Base-by-base conservation (phyloP, 164 flowering plant genomes). In the Liquidambar formosana region DNA sequence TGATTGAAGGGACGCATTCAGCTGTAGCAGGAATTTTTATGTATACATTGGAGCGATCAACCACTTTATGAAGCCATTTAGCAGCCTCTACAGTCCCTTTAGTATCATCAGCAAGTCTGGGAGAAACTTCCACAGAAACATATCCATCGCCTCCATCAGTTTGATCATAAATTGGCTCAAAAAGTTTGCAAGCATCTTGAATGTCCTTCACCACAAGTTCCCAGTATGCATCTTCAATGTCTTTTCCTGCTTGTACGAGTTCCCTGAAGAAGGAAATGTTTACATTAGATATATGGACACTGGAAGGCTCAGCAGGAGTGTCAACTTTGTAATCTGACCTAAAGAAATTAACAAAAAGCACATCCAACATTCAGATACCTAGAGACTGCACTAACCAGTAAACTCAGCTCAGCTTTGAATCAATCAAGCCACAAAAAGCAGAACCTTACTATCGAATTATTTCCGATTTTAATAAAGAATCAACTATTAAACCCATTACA, bases 111-210 rank as follows among this genome's bases (percentile, higher is more conserved):
- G 99, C 98, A 66, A 95, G 96, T 68, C 77, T 78, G 3, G 99
- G 99, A 72, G 99, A 93, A 57, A 95, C 99, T 83, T 95, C 99
- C 67, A 95, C 99, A 62, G 99, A 95, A 26, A 95, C 99, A 80
- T 95, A 95, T 69, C 99, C 99, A 79, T 95, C 99, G 66, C 75
- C 98, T 8, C 79, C 98, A 79, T 91, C 85, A 13, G 99, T 91
- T 77, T 90, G 69, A 78, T 95, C 95, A 80, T 95, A 95, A 51
- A 95, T 93, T 48, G 91, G 73, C 76, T 95, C 99, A 76, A 95
- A 95, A 67, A 93, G 96, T 68, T 84, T 85, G 88, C 98, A 95
- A 0, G 99, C 99, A 79, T 95, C 99, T 79, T 95, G 99, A 69
- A 95, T 95, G 77, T 95, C 99, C 84, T 91, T 93, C 73, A 95